Base-by-base conservation (phyloP, 1,139 yeast genomes). In the Hemisphaericaspora subhashii region DNA sequence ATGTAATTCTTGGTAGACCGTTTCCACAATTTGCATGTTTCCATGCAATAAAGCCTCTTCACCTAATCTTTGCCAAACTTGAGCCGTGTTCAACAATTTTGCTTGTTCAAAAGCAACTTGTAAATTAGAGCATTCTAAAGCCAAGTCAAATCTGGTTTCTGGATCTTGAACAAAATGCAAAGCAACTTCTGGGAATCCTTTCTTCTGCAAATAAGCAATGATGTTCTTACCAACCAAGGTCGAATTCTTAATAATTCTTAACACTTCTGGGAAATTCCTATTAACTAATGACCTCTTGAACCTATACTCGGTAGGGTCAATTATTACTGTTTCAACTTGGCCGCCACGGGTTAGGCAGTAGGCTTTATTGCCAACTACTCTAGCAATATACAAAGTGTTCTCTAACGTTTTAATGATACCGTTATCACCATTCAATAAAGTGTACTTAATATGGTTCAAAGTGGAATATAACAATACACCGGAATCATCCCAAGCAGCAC, bases 401-500 rank as follows among this genome's bases (percentile, higher is more conserved):
- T 86, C 95, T 53, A 92, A 74, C 14, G 98, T 92, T 64, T 88
- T 88, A 53, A 94, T 86, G 41, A 94, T 89, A 52, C 98, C 98
- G 53, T 74, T 81, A 58, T 94, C 98, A 52, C 98, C 98, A 57
- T 90, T 92, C 58, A 90, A 74, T 55, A 94, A 72, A 36, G 95
- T 84, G 65, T 92, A 94, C 67, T 92, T 92, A 66, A 94, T 85
- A 61, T 94, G 99, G 66, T 92, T 92, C 60, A 94, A 76, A 16
- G 99, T 94, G 18, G 97, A 85, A 64, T 90, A 94, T 51, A 94
- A 75, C 60, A 94, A 75, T 28, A 94, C 95, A 35, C 94, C 94
- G 35, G 87, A 74, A 53, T 89, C 97, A 61, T 92, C 98, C 98
- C 98, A 94, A 10, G 96, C 89, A 35, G 97, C 98, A 68, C 95